These are phyloP conservation scores for Linum usitatissimum DNA, from an alignment of 345 rosid species.

Conservation along the genomic window DNA sequence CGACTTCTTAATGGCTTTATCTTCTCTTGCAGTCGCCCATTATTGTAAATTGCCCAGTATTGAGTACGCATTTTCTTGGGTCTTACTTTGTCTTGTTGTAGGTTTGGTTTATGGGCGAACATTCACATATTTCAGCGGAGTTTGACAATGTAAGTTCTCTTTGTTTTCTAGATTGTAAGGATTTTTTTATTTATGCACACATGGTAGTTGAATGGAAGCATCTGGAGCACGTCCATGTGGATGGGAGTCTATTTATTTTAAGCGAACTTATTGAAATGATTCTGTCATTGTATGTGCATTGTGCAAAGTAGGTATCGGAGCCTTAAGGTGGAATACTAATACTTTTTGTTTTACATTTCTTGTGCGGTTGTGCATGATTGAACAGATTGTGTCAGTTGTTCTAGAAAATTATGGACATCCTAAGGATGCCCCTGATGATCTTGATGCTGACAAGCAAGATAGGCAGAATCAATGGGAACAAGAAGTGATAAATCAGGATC, in stretches of 20 bases:
- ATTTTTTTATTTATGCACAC: too few relatives aligned
- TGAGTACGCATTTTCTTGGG: slow-evolving; percentile 7
- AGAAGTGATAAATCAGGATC: slow-evolving; percentile 68
- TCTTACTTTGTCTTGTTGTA: slow-evolving; percentile 17
- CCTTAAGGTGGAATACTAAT: neutral
- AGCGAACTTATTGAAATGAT: too few relatives aligned
- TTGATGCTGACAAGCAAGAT: slow-evolving; percentile 21
- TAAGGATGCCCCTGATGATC: slow-evolving; percentile 31
- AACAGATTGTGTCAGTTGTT: slow-evolving; percentile 78
- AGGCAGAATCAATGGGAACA: slow-evolving; percentile 55
- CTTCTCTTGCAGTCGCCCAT: neutral
- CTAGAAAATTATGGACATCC: slow-evolving; percentile 64
- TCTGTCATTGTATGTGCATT: too few relatives aligned
- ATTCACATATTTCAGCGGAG: neutral
- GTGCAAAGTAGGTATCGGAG: neutral
- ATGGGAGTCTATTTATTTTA: too few relatives aligned
- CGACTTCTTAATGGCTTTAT: neutral
- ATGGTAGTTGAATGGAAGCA: too few relatives aligned
- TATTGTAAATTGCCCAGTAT: slow-evolving; percentile 4
- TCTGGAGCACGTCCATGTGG: too few relatives aligned
- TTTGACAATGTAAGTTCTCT: neutral
- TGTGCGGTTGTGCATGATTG: neutral
- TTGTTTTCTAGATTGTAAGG: too few relatives aligned
- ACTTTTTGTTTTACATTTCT: neutral
- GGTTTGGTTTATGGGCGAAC: neutral